Percentiles rank a stretch among this genome's conserved stretches.
Conservation (phyloP, 139 green algal species). For the Gonium pectorale region DNA sequence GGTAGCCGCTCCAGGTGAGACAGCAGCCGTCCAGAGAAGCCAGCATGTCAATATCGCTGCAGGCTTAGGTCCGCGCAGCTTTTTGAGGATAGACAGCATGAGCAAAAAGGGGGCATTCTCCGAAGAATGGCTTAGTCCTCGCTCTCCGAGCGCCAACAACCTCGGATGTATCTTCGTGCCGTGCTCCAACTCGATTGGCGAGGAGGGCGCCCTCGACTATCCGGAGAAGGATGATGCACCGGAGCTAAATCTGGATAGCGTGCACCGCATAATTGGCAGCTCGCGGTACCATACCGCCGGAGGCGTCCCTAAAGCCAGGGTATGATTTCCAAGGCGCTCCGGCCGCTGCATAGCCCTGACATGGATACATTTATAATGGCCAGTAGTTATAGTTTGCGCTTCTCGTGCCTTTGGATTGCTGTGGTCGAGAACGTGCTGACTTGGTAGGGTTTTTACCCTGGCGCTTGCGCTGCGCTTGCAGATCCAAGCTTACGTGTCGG, state of each 20-base stretch:
- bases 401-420: too few species aligned
- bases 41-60: background rate
- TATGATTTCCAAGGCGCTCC: background rate
- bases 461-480: background rate
- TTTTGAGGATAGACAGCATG: background rate
- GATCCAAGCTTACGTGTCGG: background rate
- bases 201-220: background rate
- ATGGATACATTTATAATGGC: background rate
- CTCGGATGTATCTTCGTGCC: background rate
- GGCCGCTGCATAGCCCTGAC: background rate
- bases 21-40: background rate
- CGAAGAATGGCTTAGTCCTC: too few species aligned
- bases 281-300: background rate
- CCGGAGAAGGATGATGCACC: background rate
- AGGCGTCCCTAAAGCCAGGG: background rate
- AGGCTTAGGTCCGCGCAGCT: background rate
- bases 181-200: background rate
- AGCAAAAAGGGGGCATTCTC: too few species aligned
- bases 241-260: slow-evolving; percentile 2
- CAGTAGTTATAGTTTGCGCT: too few species aligned
- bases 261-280: background rate
- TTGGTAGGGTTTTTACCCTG: background rate
- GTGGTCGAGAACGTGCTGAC: background rate
- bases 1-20: background rate
- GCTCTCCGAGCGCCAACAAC: background rate